Conservation (phyloP, 2,329 filamentous ascomycete species). For the Triangularia verruculosa region DNA sequence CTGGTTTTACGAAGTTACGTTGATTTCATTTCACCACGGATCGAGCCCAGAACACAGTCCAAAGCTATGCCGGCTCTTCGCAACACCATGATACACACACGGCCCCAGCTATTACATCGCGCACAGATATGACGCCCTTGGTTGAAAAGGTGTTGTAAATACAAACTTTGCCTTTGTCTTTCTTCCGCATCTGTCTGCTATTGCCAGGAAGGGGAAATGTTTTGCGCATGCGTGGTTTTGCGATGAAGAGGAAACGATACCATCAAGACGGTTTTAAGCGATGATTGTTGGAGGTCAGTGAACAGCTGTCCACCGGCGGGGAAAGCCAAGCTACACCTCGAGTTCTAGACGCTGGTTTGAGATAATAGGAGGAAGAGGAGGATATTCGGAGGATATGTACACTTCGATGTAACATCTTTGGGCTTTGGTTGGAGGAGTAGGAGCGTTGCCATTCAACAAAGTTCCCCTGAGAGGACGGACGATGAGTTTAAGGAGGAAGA, state of each 20-base stretch:
- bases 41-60: not conserved
- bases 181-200: not conserved
- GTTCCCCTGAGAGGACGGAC: not conserved
- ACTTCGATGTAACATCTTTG: not conserved
- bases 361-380: not conserved
- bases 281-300: no score
- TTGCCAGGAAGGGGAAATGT: not conserved
- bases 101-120: not conserved
- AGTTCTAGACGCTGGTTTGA: not conserved
- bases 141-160: not conserved
- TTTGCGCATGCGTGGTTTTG: not conserved
- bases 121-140: not conserved
- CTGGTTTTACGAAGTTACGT: not conserved
- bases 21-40: not conserved
- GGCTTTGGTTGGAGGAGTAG: not conserved
- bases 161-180: not conserved
- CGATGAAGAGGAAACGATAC: not conserved
- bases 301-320: no score
- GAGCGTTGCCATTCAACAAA: not conserved
- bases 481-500: not conserved
- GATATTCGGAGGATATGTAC: no score
- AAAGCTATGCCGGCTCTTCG: no score
- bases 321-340: not conserved
- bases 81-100: no score
- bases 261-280: not conserved